Percentiles rank a stretch among this genome's conserved stretches.
Conservation (phyloP, 106 monocot species). For the Vanilla planifolia region DNA sequence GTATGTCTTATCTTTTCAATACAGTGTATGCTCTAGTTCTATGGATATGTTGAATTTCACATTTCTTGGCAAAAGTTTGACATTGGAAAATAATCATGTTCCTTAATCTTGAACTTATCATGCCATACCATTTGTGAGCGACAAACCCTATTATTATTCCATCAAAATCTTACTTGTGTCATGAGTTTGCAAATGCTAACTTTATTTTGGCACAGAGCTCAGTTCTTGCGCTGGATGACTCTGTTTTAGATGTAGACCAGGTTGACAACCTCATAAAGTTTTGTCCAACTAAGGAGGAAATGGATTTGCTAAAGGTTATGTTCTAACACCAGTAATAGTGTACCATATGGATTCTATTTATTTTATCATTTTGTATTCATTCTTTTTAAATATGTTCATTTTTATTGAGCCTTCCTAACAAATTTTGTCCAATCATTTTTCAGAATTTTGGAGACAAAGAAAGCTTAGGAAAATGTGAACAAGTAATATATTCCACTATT, state of each 20-base stretch:
- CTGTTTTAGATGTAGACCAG: constrained; percentile 83
- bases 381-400: not conserved
- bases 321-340: not conserved
- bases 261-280: constrained; percentile 96
- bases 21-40: too few relatives aligned
- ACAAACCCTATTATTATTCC: too few relatives aligned
- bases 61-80: too few relatives aligned
- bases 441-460: constrained; percentile 86
- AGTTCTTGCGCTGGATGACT: constrained; percentile 84
- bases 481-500: constrained; percentile 31
- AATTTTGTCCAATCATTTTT: constrained; percentile 10
- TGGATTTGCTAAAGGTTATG: constrained; percentile 76
- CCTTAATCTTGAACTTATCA: too few relatives aligned
- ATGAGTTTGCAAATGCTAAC: too few relatives aligned
- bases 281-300: constrained; percentile 92
- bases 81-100: too few relatives aligned
- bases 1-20: too few relatives aligned
- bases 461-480: constrained; percentile 89
- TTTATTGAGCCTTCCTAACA: not conserved
- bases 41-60: too few relatives aligned
- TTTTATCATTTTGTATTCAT: not conserved
- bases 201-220: constrained; percentile 43
- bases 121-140: too few relatives aligned
- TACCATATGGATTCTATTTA: not conserved
- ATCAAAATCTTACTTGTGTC: too few relatives aligned